phyloP scores from a whole-genome alignment of 345 rosid genomes.

The Crucihimalaya himalaica region DNA sequence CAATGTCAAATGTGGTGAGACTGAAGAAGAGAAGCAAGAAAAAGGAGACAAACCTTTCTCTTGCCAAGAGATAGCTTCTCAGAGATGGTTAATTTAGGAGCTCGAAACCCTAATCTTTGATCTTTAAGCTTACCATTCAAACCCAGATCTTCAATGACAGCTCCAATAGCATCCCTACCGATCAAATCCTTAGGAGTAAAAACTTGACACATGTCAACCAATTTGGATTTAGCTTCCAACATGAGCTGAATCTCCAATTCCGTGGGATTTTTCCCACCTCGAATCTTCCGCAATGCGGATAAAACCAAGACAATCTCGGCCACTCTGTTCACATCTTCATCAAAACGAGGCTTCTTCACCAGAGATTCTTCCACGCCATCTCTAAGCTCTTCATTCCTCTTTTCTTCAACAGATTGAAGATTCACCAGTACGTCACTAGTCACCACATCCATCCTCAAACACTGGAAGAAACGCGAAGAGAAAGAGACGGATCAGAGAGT shows the following conservation, averaged over 20 bases:
- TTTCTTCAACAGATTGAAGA: conserved; percentile 29
- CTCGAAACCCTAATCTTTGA: conserved; percentile 68
- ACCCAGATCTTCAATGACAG: conserved; percentile 87
- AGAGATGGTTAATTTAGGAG: conserved; percentile 63
- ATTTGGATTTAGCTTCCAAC: conserved; percentile 77
- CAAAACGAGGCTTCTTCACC: conserved; percentile 47
- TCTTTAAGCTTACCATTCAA: conserved; percentile 63
- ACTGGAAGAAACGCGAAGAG: not conserved
- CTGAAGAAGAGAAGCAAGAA: not conserved
- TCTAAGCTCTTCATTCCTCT: conserved; percentile 6
- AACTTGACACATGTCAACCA: conserved; percentile 60
- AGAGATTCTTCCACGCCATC: conserved; percentile 31
- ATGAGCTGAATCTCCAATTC: conserved; percentile 67
- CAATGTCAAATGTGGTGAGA: not conserved
- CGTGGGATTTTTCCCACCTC: conserved; percentile 81
- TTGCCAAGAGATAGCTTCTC: conserved; percentile 67
- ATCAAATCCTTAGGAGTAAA: conserved; percentile 74
- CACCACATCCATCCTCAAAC: conserved; percentile 27
- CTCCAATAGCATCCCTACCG: conserved; percentile 57
- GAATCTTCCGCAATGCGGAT: conserved; percentile 74
- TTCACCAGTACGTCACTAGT: conserved; percentile 13
- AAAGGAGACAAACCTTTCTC: conserved; percentile 59
- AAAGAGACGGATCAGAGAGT: not conserved
- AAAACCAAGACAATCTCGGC: conserved; percentile 88
- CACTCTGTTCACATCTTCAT: conserved; percentile 52